Evolutionary conservation across 352 stramenopile genomes (phyloP).

Genomic region (Phytopythium boreale): DNA sequence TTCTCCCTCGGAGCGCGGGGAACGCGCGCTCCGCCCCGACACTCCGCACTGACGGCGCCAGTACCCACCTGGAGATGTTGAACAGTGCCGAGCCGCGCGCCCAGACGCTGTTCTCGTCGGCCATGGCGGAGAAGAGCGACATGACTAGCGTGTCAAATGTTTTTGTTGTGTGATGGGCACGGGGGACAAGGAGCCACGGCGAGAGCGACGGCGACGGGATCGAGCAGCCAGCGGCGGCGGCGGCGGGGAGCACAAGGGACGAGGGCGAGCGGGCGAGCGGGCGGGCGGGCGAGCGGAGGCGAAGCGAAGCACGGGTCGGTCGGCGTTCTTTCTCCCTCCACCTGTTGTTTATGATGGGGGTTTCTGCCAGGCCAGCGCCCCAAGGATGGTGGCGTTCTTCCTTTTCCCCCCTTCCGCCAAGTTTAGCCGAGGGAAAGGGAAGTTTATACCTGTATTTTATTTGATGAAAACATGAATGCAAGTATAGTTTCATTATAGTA

Average conservation of each 20-base stretch:
- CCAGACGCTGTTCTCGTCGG: constrained; percentile 80
- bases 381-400: constrained; percentile 3
- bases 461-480: no score
- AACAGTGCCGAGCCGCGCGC: constrained; percentile 83
- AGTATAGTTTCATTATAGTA: no score
- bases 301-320: background rate
- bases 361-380: background rate
- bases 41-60: background rate
- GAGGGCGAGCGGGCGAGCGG: background rate
- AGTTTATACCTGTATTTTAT: background rate
- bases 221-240: background rate
- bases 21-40: no score
- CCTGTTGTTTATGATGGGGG: constrained; percentile 8
- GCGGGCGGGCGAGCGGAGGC: background rate
- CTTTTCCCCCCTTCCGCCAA: background rate
- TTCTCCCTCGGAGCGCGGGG: background rate
- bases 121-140: constrained; percentile 84
- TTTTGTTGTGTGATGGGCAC: background rate
- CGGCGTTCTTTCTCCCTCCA: constrained; percentile 7
- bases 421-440: background rate
- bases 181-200: background rate
- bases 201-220: background rate
- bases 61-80: constrained; percentile 74
- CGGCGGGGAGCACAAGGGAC: background rate
- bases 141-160: constrained; percentile 20